Evolutionary conservation across 352 stramenopile species (phyloP).

Genomic region (Phytopythium boreale): DNA sequence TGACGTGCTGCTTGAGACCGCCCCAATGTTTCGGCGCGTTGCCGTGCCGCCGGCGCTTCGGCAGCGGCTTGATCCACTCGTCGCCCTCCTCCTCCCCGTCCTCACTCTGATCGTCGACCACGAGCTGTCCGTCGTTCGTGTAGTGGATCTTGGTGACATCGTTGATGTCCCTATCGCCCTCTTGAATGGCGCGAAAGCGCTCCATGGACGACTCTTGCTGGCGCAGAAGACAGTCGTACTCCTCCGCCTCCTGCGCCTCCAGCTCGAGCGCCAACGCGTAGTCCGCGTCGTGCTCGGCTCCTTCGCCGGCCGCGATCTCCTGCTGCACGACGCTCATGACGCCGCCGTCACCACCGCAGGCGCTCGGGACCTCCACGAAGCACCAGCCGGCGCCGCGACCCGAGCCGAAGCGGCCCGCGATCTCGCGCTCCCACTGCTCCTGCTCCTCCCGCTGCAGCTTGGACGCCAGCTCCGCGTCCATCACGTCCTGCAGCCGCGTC

Average conservation of each 20-base stretch:
- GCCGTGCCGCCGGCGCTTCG: background rate
- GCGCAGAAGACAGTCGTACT: background rate
- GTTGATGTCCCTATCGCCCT: background rate
- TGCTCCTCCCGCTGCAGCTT: conserved; percentile 73
- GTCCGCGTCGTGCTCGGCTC: background rate
- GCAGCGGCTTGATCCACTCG: background rate
- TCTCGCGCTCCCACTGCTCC: conserved; percentile 61
- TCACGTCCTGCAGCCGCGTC: conserved; percentile 44
- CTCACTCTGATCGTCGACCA: background rate
- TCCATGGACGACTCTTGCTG: background rate
- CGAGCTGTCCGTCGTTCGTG: background rate
- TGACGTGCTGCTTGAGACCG: background rate
- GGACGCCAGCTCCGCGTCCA: conserved; percentile 65
- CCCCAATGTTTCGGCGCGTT: background rate
- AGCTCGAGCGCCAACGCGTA: conserved; percentile 3
- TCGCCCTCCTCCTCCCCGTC: background rate
- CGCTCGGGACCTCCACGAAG: conserved; percentile 71
- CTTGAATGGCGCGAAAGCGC: background rate
- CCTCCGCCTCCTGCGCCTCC: conserved; percentile 5
- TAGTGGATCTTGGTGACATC: background rate
- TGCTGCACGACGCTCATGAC: conserved; percentile 77
- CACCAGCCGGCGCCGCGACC: conserved; percentile 60
- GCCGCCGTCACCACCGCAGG: conserved; percentile 23
- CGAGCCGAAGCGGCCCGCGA: conserved; percentile 59
- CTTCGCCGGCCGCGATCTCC: conserved; percentile 24